Conservation (phyloP, 139 green algal genomes). For the Picochlorum costavermella region DNA sequence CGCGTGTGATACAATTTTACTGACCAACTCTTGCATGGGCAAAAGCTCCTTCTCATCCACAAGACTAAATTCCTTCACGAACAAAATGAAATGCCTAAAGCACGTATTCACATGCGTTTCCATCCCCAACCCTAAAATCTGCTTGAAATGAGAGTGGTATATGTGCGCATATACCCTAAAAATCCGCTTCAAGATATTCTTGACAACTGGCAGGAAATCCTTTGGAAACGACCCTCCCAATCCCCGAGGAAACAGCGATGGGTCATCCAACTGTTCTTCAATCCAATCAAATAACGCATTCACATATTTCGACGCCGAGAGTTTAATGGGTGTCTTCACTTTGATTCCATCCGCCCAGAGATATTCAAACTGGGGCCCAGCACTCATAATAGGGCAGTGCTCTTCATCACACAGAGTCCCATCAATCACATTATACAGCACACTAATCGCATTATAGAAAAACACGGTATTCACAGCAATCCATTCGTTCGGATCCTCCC, state of each 20-base stretch:
- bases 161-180: slow-evolving; percentile 99
- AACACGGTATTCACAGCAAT: slow-evolving; percentile 85
- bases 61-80: slow-evolving; percentile 64
- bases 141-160: slow-evolving; percentile 95
- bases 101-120: slow-evolving; percentile 98
- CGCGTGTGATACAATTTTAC: slow-evolving; percentile 47
- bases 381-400: slow-evolving; percentile 90
- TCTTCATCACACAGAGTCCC: slow-evolving; percentile 84
- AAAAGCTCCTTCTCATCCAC: slow-evolving; percentile 88
- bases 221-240: slow-evolving; percentile 76
- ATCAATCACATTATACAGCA: slow-evolving; percentile 86
- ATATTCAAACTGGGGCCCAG: slow-evolving; percentile 96
- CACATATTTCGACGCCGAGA: slow-evolving; percentile 91
- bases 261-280: slow-evolving; percentile 89
- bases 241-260: slow-evolving; percentile 78
- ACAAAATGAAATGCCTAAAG: slow-evolving; percentile 99
- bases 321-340: slow-evolving; percentile 84
- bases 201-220: slow-evolving; percentile 80
- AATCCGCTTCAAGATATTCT: slow-evolving; percentile 92
- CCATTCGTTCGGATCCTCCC: slow-evolving; percentile 85
- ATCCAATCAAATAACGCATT: slow-evolving; percentile 96
- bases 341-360: slow-evolving; percentile 94
- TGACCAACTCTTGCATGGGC: slow-evolving; percentile 90
- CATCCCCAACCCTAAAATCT: slow-evolving; percentile 58
- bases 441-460: slow-evolving; percentile 94